Evolutionary conservation across 164 flowering plant genomes (phyloP), one percentile per base, ranked within the genome.

Genomic region (Tetracentron sinense): DNA sequence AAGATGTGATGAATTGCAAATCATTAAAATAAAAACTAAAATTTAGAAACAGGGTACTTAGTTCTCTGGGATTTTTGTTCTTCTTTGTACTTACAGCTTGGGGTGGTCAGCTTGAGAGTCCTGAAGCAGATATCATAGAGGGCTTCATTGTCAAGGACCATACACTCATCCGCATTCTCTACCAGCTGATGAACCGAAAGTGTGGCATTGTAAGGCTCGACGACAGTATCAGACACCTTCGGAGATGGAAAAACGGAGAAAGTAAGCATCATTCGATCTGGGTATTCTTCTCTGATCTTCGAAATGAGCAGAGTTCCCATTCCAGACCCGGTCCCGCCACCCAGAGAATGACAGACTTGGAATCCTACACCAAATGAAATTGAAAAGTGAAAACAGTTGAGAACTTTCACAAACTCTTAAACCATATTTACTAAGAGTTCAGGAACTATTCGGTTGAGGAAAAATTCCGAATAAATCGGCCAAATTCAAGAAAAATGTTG

Each of bases 171-270:
- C 8, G 73, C 73, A 42, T 69, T 69, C 63, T 69, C 73, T 7
- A 69, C 73, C 22, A 69, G 46, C 47, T 69, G 73, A 53, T 69
- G 73, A 38, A 69, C 68, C 0, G 73, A 70, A 44, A 70, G 74
- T 5, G 74, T 70, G 1, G 69, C 74, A 22, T 65, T 70, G 56
- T 70, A 70, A 1, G 74, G 74, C 46, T 70, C 74, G 6, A 70
- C 74, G 2, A 70, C 74, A 5, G 74, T 70, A 56, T 70, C 69
- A 2, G 73, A 69, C 38, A 69, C 73, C 47, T 69, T 63, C 2
- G 74, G 74, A 47, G 73, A 70, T 2, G 73, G 73, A 22, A 70
- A 70, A 15, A 70, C 74, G 0, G 74, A 70, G 65, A 70, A 70
- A 1, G 74, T 70, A 16, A 70, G 65, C 74, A 70, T 70, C 74